These are phyloP conservation scores for Berkeleyomyces basicola DNA, from an alignment of 2,329 filamentous ascomycete genomes.

Conservation along the genomic window DNA sequence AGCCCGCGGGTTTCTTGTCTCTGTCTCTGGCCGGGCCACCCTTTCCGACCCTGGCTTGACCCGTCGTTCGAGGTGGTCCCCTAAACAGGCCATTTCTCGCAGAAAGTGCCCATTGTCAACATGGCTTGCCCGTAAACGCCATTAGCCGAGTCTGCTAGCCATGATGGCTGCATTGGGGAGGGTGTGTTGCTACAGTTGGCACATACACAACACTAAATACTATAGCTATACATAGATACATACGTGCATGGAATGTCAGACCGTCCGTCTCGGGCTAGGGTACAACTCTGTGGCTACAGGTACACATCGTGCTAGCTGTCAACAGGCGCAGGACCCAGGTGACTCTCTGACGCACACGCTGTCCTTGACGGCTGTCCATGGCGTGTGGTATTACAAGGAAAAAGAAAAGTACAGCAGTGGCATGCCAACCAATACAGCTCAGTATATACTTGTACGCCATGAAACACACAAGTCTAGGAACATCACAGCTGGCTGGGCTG, in stretches of 20 bases:
- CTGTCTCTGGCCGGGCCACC: neutral
- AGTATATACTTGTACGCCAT: neutral
- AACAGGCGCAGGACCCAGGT: too few species aligned
- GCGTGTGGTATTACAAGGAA: neutral
- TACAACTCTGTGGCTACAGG: neutral
- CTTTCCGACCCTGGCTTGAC: neutral
- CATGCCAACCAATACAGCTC: neutral
- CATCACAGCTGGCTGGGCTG: neutral
- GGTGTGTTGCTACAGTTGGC: too few species aligned
- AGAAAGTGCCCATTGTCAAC: neutral
- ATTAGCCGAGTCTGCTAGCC: neutral
- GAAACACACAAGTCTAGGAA: neutral
- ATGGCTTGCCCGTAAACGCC: neutral
- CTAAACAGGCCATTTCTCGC: neutral
- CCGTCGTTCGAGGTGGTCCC: neutral
- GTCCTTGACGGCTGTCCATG: too few species aligned
- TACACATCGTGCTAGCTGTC: too few species aligned
- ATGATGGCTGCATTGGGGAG: too few species aligned
- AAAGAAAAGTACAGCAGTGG: neutral
- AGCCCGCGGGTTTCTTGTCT: neutral
- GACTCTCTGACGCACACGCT: too few species aligned
- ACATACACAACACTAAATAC: too few species aligned
- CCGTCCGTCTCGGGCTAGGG: neutral
- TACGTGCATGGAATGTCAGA: neutral
- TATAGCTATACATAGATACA: neutral